Conservation (phyloP, 2,329 filamentous ascomycete genomes). For the Juglanconis oblonga region DNA sequence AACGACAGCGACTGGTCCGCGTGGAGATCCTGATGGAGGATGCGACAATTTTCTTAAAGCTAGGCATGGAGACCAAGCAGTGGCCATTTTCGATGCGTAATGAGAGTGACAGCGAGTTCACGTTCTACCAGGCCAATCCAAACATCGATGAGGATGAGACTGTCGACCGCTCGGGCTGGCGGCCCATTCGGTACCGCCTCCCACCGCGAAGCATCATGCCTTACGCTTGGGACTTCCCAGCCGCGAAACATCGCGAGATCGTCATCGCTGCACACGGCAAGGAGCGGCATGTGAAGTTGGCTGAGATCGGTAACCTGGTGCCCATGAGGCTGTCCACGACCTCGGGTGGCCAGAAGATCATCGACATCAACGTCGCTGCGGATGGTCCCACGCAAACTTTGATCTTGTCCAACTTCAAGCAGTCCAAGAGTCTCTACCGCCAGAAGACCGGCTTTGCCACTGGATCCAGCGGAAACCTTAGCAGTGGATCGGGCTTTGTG, state of each 20-base stretch:
- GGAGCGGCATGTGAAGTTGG: slow-evolving; percentile 88
- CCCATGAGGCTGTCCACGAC: slow-evolving; percentile 83
- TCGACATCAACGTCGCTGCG: slow-evolving; percentile 94
- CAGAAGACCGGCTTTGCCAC: slow-evolving; percentile 50
- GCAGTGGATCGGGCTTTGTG: slow-evolving; percentile 73
- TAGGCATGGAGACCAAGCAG: slow-evolving; percentile 87
- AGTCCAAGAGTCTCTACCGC: slow-evolving; percentile 85
- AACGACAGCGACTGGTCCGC: slow-evolving; percentile 83
- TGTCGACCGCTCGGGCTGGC: slow-evolving; percentile 83
- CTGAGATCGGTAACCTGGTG: slow-evolving; percentile 93
- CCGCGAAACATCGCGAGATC: slow-evolving; percentile 92
- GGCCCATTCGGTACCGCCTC: slow-evolving; percentile 85
- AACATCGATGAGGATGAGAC: slow-evolving; percentile 87
- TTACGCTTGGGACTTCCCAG: slow-evolving; percentile 98
- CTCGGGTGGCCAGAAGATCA: slow-evolving; percentile 74
- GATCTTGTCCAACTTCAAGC: slow-evolving; percentile 90
- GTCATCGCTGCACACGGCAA: slow-evolving; percentile 75
- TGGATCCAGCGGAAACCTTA: slow-evolving; percentile 46
- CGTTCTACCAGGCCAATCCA: slow-evolving; percentile 93
- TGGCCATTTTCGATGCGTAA: slow-evolving; percentile 99
- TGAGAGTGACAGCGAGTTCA: slow-evolving; percentile 93
- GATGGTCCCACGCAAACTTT: slow-evolving; percentile 94
- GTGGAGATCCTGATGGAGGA: slow-evolving; percentile 90
- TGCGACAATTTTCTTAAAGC: slow-evolving; percentile 87
- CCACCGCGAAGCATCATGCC: slow-evolving; percentile 98